phyloP scores from a whole-genome alignment of 371 early-diverging fungal species.

The Edhazardia aedis region DNA sequence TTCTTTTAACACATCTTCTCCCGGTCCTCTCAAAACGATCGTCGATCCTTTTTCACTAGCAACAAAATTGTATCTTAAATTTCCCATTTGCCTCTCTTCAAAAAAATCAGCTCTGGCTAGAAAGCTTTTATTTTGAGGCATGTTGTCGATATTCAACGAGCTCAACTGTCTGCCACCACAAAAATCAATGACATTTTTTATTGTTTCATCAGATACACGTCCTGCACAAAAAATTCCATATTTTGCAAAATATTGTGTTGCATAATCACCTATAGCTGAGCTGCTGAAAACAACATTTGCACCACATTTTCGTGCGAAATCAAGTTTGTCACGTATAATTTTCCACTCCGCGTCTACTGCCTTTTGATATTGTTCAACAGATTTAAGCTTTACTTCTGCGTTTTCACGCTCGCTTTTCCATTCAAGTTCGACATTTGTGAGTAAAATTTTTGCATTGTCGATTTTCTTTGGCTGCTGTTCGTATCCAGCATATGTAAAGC shows the following conservation, averaged over 20 bases:
- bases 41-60: constrained; percentile 80
- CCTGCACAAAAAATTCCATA: constrained; percentile 96
- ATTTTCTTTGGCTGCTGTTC: constrained; percentile 96
- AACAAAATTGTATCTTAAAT: constrained; percentile 84
- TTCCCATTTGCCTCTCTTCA: constrained; percentile 90
- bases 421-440: constrained; percentile 90
- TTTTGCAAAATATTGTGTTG: constrained; percentile 99
- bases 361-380: constrained; percentile 82
- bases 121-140: not conserved
- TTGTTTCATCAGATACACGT: constrained; percentile 72
- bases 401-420: constrained; percentile 97
- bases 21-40: constrained; percentile 83
- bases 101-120: constrained; percentile 68
- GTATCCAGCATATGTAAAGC: constrained; percentile 97
- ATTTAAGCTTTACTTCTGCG: constrained; percentile 89
- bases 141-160: not conserved
- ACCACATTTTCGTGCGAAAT: constrained; percentile 77
- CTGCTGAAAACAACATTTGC: constrained; percentile 95
- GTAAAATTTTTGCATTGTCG: constrained; percentile 69
- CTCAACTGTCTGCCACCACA: constrained; percentile 56
- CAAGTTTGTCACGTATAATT: constrained; percentile 90
- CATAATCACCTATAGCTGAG: constrained; percentile 93
- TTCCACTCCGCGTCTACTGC: constrained; percentile 98
- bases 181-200: constrained; percentile 71
- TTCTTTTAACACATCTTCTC: constrained; percentile 95